These are phyloP conservation scores for Wickerhamiella bombiphila DNA, from an alignment of 805 yeast species.

Conservation along the genomic window DNA sequence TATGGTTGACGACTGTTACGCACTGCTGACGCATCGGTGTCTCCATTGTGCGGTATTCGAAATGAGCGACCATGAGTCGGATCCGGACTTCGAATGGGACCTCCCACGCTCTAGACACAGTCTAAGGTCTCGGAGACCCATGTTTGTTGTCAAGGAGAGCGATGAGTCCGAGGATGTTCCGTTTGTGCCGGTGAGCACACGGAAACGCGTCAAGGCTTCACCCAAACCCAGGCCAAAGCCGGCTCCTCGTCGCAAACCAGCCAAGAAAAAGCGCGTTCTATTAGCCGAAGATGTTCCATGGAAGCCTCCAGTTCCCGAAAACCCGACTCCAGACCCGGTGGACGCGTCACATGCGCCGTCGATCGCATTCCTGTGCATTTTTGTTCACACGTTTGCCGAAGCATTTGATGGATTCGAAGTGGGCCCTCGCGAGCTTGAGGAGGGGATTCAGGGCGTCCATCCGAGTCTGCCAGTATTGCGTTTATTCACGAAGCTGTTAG, in stretches of 20 bases:
- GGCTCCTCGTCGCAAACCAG: conserved; percentile 2
- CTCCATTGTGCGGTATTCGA: no score
- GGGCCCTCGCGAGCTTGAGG: conserved; percentile 30
- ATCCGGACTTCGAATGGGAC: conserved; percentile 1
- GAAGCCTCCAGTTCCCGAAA: conserved; percentile 14
- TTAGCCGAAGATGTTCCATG: conserved; percentile 23
- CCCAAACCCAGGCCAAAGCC: background rate
- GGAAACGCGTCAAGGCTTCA: background rate
- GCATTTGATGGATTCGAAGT: conserved; percentile 23
- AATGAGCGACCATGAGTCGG: background rate
- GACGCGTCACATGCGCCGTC: conserved; percentile 15
- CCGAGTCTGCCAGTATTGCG: conserved; percentile 18
- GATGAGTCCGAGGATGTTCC: background rate
- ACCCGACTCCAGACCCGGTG: conserved; percentile 17
- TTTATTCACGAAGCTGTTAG: conserved; percentile 23
- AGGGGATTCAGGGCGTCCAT: conserved; percentile 19
- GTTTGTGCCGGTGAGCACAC: background rate
- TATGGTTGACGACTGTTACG: no score
- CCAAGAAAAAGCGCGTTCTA: conserved; percentile 10
- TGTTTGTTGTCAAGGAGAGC: background rate
- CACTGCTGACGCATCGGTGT: no score
- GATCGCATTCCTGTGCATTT: conserved; percentile 19
- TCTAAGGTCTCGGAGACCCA: background rate
- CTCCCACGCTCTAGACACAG: conserved; percentile 1
- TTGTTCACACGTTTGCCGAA: conserved; percentile 14